Percentiles rank a stretch among this genome's conserved stretches.
These are phyloP conservation scores for Fraxinus angustifolia DNA, from an alignment of 305 asterid species.

Conservation along the genomic window DNA sequence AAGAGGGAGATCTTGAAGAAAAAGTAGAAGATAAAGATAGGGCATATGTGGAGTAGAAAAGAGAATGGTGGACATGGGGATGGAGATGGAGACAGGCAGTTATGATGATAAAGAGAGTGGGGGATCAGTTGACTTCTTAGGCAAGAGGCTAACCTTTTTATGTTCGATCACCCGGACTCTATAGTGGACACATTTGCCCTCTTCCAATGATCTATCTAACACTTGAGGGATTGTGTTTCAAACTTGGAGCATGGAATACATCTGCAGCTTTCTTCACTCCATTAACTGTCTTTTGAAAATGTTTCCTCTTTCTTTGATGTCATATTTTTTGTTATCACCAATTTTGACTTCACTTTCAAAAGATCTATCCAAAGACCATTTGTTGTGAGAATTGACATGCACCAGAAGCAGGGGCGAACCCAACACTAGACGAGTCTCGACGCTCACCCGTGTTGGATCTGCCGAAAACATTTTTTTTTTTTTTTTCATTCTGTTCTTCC, in stretches of 20 bases:
- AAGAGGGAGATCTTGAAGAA: background rate
- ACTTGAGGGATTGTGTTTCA: background rate
- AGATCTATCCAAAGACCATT: background rate
- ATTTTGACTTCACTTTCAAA: background rate
- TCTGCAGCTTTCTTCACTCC: background rate
- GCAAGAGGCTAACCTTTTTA: background rate
- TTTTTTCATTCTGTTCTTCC: background rate
- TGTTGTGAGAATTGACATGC: no score
- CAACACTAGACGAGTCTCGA: no score
- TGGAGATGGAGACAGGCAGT: background rate
- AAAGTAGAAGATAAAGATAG: background rate
- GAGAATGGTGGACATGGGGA: background rate
- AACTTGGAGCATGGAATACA: background rate
- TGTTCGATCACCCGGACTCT: background rate
- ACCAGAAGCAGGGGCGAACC: no score
- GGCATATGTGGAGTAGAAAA: background rate
- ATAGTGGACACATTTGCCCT: background rate
- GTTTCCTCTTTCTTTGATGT: background rate
- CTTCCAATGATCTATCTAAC: background rate
- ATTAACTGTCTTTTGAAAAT: background rate
- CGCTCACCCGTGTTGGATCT: no score
- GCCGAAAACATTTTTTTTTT: background rate
- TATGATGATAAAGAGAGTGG: background rate
- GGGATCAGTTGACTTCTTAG: background rate
- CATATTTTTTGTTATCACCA: background rate